Evolutionary conservation across 2,329 filamentous ascomycete genomes (phyloP).

Genomic region (Eutypa lata): DNA sequence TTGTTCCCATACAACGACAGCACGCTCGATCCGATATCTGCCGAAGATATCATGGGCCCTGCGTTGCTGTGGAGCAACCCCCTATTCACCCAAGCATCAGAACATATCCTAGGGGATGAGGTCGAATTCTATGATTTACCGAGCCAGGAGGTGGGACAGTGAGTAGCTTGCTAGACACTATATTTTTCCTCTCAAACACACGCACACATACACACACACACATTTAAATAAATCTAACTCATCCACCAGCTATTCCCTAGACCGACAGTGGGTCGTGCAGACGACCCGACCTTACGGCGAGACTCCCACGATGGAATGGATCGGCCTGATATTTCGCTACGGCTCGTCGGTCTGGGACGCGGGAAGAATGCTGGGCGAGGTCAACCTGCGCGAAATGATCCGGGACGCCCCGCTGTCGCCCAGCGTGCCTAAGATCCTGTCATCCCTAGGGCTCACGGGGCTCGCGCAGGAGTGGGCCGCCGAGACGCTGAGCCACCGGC

Average conservation of each 20-base stretch:
- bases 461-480: conserved; percentile 8
- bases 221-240: too few relatives aligned
- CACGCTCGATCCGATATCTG: conserved; percentile 16
- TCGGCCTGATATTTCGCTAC: conserved; percentile 16
- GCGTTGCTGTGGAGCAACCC: conserved; percentile 18
- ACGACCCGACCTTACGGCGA: conserved; percentile 18
- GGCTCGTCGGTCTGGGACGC: conserved; percentile 18
- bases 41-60: conserved; percentile 21
- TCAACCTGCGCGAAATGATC: conserved; percentile 8
- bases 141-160: conserved; percentile 20
- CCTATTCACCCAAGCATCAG: conserved; percentile 19
- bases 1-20: conserved; percentile 19
- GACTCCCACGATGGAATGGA: conserved; percentile 12
- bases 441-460: conserved; percentile 8
- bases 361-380: conserved; percentile 8
- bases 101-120: conserved; percentile 12
- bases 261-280: conserved; percentile 1
- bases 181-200: neutral
- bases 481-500: conserved; percentile 6
- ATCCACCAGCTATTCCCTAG: conserved; percentile 11
- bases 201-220: too few relatives aligned
- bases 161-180: conserved; percentile 3
- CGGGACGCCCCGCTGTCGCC: conserved; percentile 1
- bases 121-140: conserved; percentile 15
- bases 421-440: conserved; percentile 12